phyloP scores from a whole-genome alignment of 2,329 filamentous ascomycete species.

The Aspergillus sp. region DNA sequence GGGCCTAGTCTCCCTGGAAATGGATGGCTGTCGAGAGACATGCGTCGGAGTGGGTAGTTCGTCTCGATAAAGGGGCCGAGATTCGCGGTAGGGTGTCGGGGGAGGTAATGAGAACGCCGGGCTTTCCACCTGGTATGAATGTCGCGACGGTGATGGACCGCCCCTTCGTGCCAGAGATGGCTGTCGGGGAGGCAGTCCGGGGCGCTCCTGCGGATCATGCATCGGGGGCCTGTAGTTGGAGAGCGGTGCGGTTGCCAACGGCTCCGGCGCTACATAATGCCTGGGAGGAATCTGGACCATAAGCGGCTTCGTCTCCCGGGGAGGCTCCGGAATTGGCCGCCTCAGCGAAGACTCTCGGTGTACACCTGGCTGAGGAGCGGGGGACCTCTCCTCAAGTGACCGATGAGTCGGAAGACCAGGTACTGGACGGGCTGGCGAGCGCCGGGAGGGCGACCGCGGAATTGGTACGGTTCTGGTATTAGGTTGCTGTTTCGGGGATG shows the following conservation, averaged over 20 bases:
- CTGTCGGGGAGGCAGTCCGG: constrained; percentile 51
- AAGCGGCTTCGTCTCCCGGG: constrained; percentile 33
- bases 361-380: constrained; percentile 19
- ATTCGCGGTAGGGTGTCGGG: constrained; percentile 17
- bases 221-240: constrained; percentile 36
- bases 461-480: constrained; percentile 17
- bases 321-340: constrained; percentile 30
- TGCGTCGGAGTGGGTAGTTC: constrained; percentile 25
- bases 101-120: constrained; percentile 6
- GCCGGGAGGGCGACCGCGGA: constrained; percentile 23
- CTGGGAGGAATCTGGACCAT: constrained; percentile 35
- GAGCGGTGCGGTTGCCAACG: constrained; percentile 35
- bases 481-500: constrained; percentile 41
- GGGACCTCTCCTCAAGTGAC: constrained; percentile 33
- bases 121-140: constrained; percentile 5
- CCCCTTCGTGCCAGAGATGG: constrained; percentile 22
- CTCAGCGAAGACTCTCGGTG: constrained; percentile 33
- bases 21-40: constrained; percentile 31
- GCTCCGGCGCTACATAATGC: constrained; percentile 23
- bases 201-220: constrained; percentile 48
- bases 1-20: constrained; percentile 17
- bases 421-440: constrained; percentile 22
- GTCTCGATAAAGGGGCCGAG: constrained; percentile 13
- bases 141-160: constrained; percentile 29
- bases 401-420: constrained; percentile 31